Conservation (phyloP, 371 early-diverging fungal species). For the Syncephalastrum contaminatum region DNA sequence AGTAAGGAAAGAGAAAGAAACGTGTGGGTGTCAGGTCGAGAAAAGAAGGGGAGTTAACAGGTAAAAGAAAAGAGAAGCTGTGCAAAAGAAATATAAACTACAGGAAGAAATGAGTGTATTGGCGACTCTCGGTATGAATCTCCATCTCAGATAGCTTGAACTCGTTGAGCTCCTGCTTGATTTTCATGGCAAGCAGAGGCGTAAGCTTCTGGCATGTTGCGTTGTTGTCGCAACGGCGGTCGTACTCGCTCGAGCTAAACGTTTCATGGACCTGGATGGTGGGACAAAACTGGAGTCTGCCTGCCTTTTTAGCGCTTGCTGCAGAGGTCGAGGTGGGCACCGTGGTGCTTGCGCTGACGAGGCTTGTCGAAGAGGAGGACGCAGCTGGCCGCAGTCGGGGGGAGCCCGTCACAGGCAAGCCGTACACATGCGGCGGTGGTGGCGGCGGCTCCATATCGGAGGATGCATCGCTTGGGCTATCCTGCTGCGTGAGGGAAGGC, state of each 20-base stretch:
- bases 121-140: conserved; percentile 71
- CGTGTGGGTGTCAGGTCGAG: background rate
- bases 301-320: background rate
- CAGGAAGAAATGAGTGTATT: conserved; percentile 73
- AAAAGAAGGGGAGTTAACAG: background rate
- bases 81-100: conserved; percentile 24
- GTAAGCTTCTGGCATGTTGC: conserved; percentile 66
- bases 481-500: background rate
- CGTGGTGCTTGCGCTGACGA: conserved; percentile 8
- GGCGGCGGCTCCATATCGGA: background rate
- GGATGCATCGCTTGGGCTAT: background rate
- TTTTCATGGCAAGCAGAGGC: conserved; percentile 65
- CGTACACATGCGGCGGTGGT: background rate
- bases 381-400: conserved; percentile 18
- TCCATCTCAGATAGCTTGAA: conserved; percentile 76
- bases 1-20: conserved; percentile 7
- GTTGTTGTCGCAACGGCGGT: conserved; percentile 65
- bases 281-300: conserved; percentile 57
- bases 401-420: conserved; percentile 7
- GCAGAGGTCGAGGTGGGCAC: background rate
- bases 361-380: conserved; percentile 31
- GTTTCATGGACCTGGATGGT: conserved; percentile 67
- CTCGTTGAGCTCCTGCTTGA: conserved; percentile 77
- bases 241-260: conserved; percentile 66
- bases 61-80: conserved; percentile 2